These are phyloP conservation scores for Candida dubliniensis DNA, from an alignment of 1,139 yeast species.

Conservation along the genomic window DNA sequence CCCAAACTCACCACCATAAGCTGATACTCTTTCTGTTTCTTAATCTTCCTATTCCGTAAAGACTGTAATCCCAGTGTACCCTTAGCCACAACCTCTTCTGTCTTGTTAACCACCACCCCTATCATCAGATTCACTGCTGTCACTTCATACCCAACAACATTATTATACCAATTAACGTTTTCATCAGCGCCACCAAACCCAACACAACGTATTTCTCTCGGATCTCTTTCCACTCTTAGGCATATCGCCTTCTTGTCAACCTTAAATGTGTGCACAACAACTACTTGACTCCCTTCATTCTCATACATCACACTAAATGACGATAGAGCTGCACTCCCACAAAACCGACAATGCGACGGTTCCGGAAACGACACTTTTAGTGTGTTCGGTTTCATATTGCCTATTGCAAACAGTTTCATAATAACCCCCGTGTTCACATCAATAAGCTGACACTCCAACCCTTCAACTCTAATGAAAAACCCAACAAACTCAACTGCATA, in stretches of 20 bases:
- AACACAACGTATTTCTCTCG: slow-evolving; percentile 83
- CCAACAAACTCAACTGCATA: slow-evolving; percentile 61
- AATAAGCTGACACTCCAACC: slow-evolving; percentile 58
- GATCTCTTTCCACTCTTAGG: slow-evolving; percentile 87
- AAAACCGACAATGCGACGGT: slow-evolving; percentile 85
- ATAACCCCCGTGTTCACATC: slow-evolving; percentile 79
- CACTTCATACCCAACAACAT: slow-evolving; percentile 73
- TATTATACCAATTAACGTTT: slow-evolving; percentile 63
- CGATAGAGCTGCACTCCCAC: slow-evolving; percentile 83
- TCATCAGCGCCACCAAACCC: slow-evolving; percentile 79
- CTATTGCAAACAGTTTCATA: slow-evolving; percentile 56
- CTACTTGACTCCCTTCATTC: slow-evolving; percentile 47
- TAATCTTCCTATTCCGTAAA: slow-evolving; percentile 16
- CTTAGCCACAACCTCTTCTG: not conserved
- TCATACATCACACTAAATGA: slow-evolving; percentile 73
- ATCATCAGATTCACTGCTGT: slow-evolving; percentile 76
- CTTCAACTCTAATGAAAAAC: slow-evolving; percentile 60
- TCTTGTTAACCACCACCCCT: slow-evolving; percentile 50
- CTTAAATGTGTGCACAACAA: slow-evolving; percentile 67
- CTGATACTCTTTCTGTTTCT: slow-evolving; percentile 26
- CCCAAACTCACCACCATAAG: slow-evolving; percentile 40
- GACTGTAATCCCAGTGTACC: slow-evolving; percentile 21
- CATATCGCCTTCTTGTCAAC: slow-evolving; percentile 76
- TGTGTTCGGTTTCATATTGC: slow-evolving; percentile 59
- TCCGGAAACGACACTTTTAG: slow-evolving; percentile 75